Conservation (phyloP, 2,329 filamentous ascomycete genomes). For the Fusarium staphyleae region DNA sequence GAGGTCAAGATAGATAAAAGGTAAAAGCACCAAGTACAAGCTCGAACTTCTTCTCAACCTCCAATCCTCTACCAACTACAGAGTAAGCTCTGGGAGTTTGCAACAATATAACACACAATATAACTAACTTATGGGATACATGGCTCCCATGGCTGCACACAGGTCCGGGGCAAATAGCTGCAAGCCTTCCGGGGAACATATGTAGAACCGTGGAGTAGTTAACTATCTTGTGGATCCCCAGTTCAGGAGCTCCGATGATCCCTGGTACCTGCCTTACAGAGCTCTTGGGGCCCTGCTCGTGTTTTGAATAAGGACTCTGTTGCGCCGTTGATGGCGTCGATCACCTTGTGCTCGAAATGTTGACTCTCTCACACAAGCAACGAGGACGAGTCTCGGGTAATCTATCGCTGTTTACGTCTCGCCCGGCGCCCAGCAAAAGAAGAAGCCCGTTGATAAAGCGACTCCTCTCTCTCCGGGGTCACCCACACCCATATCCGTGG, state of each 20-base stretch:
- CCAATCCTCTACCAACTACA: no score
- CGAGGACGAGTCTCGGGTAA: slow-evolving; percentile 1
- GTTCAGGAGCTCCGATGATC: slow-evolving; percentile 24
- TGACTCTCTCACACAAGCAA: background rate
- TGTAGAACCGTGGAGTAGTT: slow-evolving; percentile 36
- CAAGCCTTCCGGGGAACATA: slow-evolving; percentile 37
- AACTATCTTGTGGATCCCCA: slow-evolving; percentile 34
- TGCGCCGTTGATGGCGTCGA: slow-evolving; percentile 14
- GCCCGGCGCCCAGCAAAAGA: background rate
- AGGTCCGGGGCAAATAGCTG: slow-evolving; percentile 25
- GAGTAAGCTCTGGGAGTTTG: no score
- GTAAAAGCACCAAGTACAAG: background rate
- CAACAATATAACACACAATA: no score
- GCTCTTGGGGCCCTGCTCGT: slow-evolving; percentile 5
- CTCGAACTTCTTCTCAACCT: background rate
- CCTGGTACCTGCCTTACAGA: slow-evolving; percentile 12
- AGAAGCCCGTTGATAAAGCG: slow-evolving; percentile 17
- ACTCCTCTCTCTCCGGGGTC: slow-evolving; percentile 25
- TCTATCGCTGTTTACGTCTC: slow-evolving; percentile 4
- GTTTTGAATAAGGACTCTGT: slow-evolving; percentile 22
- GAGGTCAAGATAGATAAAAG: background rate
- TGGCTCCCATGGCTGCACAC: background rate
- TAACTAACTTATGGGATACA: background rate
- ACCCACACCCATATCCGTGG: slow-evolving; percentile 26
- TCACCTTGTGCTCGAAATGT: slow-evolving; percentile 12